Percentiles rank a stretch among this genome's conserved stretches.
Conservation (phyloP, 2,329 filamentous ascomycete genomes). For the Venturiaceae sp. region DNA sequence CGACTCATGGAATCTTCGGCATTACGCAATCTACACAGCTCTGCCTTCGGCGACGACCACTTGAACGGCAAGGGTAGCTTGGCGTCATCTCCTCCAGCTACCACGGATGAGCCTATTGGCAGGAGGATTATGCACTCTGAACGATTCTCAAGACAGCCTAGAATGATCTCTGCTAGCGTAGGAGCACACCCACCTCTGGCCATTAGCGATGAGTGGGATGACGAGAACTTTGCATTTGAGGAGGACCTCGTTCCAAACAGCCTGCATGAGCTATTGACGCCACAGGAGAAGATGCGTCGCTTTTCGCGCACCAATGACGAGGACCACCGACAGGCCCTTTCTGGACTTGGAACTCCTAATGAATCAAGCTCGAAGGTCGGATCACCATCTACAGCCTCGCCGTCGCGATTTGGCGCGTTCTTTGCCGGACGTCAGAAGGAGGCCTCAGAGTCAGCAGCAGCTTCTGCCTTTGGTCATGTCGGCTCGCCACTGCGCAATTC, state of each 20-base stretch:
- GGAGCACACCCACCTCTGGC: constrained; percentile 32
- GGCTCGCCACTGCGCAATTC: constrained; percentile 58
- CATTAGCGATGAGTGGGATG: constrained; percentile 47
- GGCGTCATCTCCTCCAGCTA: constrained; percentile 21
- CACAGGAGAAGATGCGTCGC: constrained; percentile 50
- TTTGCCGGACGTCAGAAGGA: constrained; percentile 33
- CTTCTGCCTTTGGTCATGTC: constrained; percentile 47
- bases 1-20: constrained; percentile 54
- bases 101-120: constrained; percentile 46
- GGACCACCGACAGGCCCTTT: constrained; percentile 37
- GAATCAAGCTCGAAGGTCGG: constrained; percentile 33
- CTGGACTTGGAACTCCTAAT: constrained; percentile 38
- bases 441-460: constrained; percentile 22
- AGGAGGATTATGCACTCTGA: constrained; percentile 55
- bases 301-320: constrained; percentile 49
- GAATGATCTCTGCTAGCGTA: constrained; percentile 52
- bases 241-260: constrained; percentile 77
- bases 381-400: constrained; percentile 48
- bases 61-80: constrained; percentile 24
- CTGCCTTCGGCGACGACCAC: constrained; percentile 62
- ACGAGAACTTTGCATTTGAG: constrained; percentile 64
- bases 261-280: constrained; percentile 52
- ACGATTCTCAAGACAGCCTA: constrained; percentile 42
- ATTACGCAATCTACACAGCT: constrained; percentile 52
- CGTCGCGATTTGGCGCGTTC: constrained; percentile 51